Evolutionary conservation across 169 alveolate species (phyloP), one percentile per base, ranked within the genome.

Genomic region (Eimeria necatrix): DNA sequence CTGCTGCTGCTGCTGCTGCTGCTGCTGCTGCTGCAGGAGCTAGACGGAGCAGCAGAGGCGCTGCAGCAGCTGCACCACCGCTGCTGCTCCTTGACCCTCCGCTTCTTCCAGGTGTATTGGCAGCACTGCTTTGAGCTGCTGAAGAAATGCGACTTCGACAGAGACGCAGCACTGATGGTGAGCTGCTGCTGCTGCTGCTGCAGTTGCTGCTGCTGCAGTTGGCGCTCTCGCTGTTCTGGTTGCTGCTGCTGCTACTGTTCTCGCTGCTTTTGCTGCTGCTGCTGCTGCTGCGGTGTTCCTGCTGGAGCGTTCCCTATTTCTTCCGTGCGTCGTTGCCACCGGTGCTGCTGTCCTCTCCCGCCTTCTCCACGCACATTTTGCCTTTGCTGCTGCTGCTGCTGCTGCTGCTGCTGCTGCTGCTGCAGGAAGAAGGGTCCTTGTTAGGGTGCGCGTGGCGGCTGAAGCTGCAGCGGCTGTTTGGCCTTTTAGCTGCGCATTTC

Each of bases 391-490:
- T 53, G 64, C 64, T 53, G 64, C 64, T 53, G 64, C 64, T 53
- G 64, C 14, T 53, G 64, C 64, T 53, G 64, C 64, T 53, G 8
- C 78, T 68, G 78, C 26, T n/a, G 18, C 78, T 68, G 78, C 78
- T 68, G 78, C 78, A 68, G 78, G 41, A 68, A n/a, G 78, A 68
- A n/a, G 78, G 78, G 78, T 68, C 41, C 10, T n/a, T 68, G 20
- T 8, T n/a, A n/a, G 78, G 78, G 78, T 18, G 78, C 16, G 16
- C 78, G 26, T 68, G 78, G 78, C 6, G 78, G 78, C 26, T 68
- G 78, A 68, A 68, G 78, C 78, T 68, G 78, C 78, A 68, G 78
- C 78, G 78, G 20, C 78, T 68, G 41, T 68, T 68, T n/a, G 78
- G 46, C 26, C 16, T 68, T 8, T n/a, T 68, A 68, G 78, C 41